Base-by-base conservation (phyloP, 192 early-diverging fungal genomes). In the Rhizophagus sp. region DNA sequence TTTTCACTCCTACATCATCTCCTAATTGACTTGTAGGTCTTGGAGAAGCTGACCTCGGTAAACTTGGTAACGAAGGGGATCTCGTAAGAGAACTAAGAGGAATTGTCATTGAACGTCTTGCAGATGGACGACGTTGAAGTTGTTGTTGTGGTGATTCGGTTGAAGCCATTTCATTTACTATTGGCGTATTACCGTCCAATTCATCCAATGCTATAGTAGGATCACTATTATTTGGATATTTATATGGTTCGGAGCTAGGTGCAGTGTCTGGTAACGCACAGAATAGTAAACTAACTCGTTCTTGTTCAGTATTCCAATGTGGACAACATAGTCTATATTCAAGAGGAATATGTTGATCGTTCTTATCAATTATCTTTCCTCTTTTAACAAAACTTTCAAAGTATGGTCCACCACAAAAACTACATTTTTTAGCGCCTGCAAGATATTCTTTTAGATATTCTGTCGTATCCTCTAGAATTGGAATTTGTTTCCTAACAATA, bases 391-490 rank as follows among this genome's bases (percentile, higher is more conserved):
- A 89, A 7, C 81, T 82, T 39, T 94, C 91, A 81, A 95, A 93
- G 76, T 91, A 94, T 12, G 95, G 95, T 10, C 95, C 95, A 17
- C 83, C 81, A 81, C 95, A 97, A 85, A 91, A 94, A 9, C 91
- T 86, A 82, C 95, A 97, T 25, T 79, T 73, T 25, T 87, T 80
- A 0, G 87, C 87, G 17, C 85, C 88, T 8, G 84, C 83, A 36
- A 97, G 77, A 81, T 95, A 96, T 24, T 82, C 82, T 80, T 90
- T 89, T 27, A 97, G 62, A 47, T 94, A 84, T 15, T 83, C 83
- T 4, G 87, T 81, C 11, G 88, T 79, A 70, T 84, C 72, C 13
- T 83, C 47, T 15, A 89, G 88, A 64, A 94, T 82, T 6, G 88
- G 84, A 15, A 94, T 75, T 57, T 93, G 85, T 10, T 90, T 84